A percentile compares a stretch with the other conserved stretches of the same genome.
Evolutionary conservation across 331 rosid genomes (phyloP).

Genomic region (Rosa hybrid): DNA sequence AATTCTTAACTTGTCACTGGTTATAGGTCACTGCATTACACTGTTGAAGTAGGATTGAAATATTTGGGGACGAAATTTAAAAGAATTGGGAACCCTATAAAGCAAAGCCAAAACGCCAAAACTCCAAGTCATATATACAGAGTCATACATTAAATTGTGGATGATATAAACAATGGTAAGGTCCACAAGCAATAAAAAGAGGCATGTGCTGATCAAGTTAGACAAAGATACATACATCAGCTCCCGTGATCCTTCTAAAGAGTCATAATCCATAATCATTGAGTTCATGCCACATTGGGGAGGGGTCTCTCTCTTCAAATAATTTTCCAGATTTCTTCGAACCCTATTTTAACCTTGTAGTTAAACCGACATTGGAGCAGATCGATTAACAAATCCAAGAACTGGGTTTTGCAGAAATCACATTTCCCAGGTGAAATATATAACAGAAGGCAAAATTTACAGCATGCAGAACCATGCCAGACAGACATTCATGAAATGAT

Average conservation of each 20-base stretch:
- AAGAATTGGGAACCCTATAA: slow-evolving; percentile 2
- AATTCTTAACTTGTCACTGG: neutral
- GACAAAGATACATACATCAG: slow-evolving; percentile 45
- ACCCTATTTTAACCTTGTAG: neutral
- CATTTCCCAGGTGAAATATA: neutral
- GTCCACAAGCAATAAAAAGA: slow-evolving; percentile 4
- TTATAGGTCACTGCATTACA: neutral
- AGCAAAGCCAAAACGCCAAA: slow-evolving; percentile 5
- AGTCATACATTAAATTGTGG: slow-evolving; percentile 14
- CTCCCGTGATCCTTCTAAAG: slow-evolving; percentile 40
- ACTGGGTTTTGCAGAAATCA: neutral
- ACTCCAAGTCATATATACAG: neutral
- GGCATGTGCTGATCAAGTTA: slow-evolving; percentile 26
- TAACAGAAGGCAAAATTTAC: neutral
- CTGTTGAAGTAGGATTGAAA: neutral
- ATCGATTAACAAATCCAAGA: neutral
- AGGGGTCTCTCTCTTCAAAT: slow-evolving; percentile 3
- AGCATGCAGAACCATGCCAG: neutral
- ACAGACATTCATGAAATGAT: slow-evolving; percentile 10
- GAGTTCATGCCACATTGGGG: slow-evolving; percentile 13
- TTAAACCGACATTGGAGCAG: neutral
- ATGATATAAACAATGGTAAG: neutral
- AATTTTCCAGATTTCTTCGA: neutral
- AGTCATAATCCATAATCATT: slow-evolving; percentile 40
- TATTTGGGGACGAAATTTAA: neutral